Base-by-base conservation (phyloP, 768 basidiomycete species). In the Leccinum subtestaceum region DNA sequence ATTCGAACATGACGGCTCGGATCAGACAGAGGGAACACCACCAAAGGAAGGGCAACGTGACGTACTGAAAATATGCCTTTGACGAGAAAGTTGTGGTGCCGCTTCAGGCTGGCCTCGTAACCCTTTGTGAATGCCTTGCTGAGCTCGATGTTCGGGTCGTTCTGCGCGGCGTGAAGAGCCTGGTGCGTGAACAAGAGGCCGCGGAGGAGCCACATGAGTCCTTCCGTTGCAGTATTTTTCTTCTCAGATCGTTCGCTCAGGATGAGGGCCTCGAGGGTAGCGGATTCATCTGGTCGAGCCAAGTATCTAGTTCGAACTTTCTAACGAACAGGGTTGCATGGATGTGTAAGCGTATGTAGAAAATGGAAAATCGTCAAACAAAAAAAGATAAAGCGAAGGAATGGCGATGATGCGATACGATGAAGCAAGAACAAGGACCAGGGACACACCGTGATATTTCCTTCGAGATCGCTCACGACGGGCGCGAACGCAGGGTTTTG, bases 201-300 rank as follows among this genome's bases (percentile, higher is more conserved):
- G 31, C 95, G 86, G 51, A 95, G 81, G 52, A 99, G 83, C 97
- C 97, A 99, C 75, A 98, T 76, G 56, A 98, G 81, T 15, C 93
- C 95, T 69, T 95, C 89, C 0, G 95, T 97, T 2, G 96, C 93
- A 1, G 84, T 81, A 15, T 84, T 82, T 74, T 94, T 94, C 82
- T 95, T 93, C 76, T 93, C 90, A 23, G 75, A 76, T 73, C 91
- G 87, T 75, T 98, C 97, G 67, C 89, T 88, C 67, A 81, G 80
- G 5, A 94, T 86, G 27, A 99, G 84, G 51, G 80, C 76, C 75
- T 99, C 92, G 27, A 99, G 83, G 1, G 97, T 98, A 29, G 75
- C 72, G 5, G 89, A 93, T 60, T 83, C 64, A 2, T 74, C 73
- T 2, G 91, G 86, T 5, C 80, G 75, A 1, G 89, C 84, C 25